Percentiles rank a stretch among this genome's conserved stretches.
phyloP scores from a whole-genome alignment of 768 basidiomycete species.

The Hygrophorus pudorinus region DNA sequence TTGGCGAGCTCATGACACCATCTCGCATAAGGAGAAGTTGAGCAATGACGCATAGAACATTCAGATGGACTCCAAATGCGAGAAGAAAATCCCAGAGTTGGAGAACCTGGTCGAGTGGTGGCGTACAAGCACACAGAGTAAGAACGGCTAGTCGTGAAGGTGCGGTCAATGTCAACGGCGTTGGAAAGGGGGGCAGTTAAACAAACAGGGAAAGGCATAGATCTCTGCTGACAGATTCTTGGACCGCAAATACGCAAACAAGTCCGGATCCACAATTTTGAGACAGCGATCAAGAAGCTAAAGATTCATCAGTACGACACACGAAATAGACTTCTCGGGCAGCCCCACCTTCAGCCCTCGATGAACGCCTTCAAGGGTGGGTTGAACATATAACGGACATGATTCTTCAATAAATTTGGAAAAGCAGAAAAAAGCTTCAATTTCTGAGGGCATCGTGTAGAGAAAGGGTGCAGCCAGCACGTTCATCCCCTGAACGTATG shows the following conservation, averaged over 20 bases:
- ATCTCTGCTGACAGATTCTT: constrained; percentile 94
- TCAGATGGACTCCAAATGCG: constrained; percentile 93
- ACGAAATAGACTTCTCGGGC: background rate
- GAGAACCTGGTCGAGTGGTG: constrained; percentile 90
- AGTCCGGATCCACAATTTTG: constrained; percentile 81
- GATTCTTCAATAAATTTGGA: constrained; percentile 90
- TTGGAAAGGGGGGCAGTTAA: background rate
- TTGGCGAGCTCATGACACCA: constrained; percentile 78
- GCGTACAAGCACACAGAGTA: constrained; percentile 94
- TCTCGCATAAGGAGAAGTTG: constrained; percentile 86
- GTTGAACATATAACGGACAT: constrained; percentile 95
- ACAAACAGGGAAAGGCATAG: constrained; percentile 93
- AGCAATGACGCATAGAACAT: constrained; percentile 94
- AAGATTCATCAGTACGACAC: background rate
- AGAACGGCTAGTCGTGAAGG: constrained; percentile 59
- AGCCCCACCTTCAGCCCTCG: constrained; percentile 74
- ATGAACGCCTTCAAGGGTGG: constrained; percentile 93
- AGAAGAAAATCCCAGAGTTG: constrained; percentile 96
- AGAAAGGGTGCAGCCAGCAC: constrained; percentile 97
- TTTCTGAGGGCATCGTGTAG: constrained; percentile 92
- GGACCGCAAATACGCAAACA: constrained; percentile 71
- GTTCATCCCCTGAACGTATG: constrained; percentile 99
- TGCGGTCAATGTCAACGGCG: background rate
- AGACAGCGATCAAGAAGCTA: constrained; percentile 91
- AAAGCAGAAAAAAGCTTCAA: constrained; percentile 98